phyloP scores from a whole-genome alignment of 768 basidiomycete genomes.

The Panaeolus papilionaceus region DNA sequence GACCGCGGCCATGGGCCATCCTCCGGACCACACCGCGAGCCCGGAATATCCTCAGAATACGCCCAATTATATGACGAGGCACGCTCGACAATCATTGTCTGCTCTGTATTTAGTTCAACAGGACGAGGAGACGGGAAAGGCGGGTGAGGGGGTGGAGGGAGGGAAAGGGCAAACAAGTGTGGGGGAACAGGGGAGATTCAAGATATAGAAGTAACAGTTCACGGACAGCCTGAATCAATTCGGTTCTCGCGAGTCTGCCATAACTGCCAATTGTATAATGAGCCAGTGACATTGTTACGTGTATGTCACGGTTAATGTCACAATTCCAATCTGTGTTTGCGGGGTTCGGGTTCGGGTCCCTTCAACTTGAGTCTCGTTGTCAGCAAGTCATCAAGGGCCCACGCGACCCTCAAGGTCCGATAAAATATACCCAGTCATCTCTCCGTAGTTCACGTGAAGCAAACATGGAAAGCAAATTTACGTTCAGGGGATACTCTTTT shows the following conservation, averaged over 20 bases:
- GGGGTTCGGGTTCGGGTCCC: conserved; percentile 4
- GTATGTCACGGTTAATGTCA: background rate
- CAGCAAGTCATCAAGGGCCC: conserved; percentile 23
- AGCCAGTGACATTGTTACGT: background rate
- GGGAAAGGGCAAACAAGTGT: background rate
- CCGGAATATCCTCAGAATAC: conserved; percentile 66
- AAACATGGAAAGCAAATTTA: conserved; percentile 3
- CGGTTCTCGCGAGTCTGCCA: conserved; percentile 18
- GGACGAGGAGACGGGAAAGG: background rate
- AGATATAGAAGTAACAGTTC: conserved; percentile 23
- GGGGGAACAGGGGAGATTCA: conserved; percentile 18
- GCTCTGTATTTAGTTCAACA: background rate
- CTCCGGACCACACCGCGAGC: conserved; percentile 65
- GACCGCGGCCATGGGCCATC: conserved; percentile 71
- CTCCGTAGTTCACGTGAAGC: conserved; percentile 20
- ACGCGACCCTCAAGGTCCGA: conserved; percentile 34
- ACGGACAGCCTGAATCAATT: conserved; percentile 12
- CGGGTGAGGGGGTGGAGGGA: background rate
- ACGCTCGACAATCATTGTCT: conserved; percentile 45
- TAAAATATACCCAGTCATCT: conserved; percentile 23
- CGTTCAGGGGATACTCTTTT: conserved; percentile 11
- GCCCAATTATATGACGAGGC: conserved; percentile 46
- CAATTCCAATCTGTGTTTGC: background rate
- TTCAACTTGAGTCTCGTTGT: conserved; percentile 7
- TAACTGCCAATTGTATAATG: conserved; percentile 14